Evolutionary conservation across 2,329 filamentous ascomycete genomes (phyloP).

Genomic region (Trichophyton benhamiae): DNA sequence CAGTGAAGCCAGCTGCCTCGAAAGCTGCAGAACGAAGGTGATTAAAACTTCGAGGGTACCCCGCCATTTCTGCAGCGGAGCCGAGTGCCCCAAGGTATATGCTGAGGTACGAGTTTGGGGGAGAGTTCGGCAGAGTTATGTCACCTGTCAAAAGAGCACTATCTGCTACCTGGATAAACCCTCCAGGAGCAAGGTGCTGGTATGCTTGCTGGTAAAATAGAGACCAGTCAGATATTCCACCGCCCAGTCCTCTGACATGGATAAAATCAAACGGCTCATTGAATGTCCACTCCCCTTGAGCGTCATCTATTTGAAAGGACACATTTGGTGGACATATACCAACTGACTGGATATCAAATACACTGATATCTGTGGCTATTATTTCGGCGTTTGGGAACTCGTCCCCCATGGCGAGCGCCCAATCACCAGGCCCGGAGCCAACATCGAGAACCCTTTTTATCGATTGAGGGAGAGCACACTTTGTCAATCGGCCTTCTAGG

Average conservation of each 20-base stretch:
- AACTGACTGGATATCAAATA: conserved; percentile 32
- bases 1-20: conserved; percentile 33
- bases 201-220: conserved; percentile 36
- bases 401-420: conserved; percentile 10
- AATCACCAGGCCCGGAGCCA: conserved; percentile 36
- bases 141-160: conserved; percentile 22
- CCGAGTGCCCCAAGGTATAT: conserved; percentile 25
- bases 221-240: conserved; percentile 37
- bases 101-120: conserved; percentile 22
- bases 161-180: conserved; percentile 38
- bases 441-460: conserved; percentile 29
- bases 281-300: conserved; percentile 38
- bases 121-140: conserved; percentile 14
- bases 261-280: conserved; percentile 39
- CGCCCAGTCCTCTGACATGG: conserved; percentile 38
- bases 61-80: conserved; percentile 29
- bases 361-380: conserved; percentile 34
- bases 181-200: conserved; percentile 34
- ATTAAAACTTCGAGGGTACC: conserved; percentile 30
- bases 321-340: conserved; percentile 28
- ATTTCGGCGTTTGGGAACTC: conserved; percentile 34
- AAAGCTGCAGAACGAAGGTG: conserved; percentile 33
- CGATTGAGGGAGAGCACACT: conserved; percentile 20
- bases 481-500: conserved; percentile 24
- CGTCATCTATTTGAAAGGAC: conserved; percentile 40